A percentile compares a stretch with the other conserved stretches of the same genome.
phyloP scores from a whole-genome alignment of 495 filamentous ascomycete species.

The Xylaria telfairii region DNA sequence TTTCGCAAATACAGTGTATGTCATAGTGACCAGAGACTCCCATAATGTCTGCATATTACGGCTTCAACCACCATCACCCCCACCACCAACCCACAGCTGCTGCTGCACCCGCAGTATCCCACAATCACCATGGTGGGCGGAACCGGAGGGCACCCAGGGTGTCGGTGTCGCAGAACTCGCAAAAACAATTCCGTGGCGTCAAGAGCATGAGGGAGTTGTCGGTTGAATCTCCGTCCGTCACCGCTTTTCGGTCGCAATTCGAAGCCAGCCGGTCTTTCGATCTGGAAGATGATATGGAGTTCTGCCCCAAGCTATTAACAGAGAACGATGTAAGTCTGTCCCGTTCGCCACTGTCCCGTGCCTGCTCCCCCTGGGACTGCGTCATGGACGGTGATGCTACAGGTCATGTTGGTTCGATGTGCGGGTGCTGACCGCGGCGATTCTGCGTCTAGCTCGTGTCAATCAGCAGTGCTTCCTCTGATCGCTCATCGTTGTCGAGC shows the following conservation, averaged over 20 bases:
- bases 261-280: conserved; percentile 96
- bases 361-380: background rate
- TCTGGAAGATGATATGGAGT: conserved; percentile 94
- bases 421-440: conserved; percentile 29
- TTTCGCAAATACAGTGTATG: conserved; percentile 25
- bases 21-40: conserved; percentile 24
- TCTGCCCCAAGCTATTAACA: conserved; percentile 91
- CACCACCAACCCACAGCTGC: conserved; percentile 68
- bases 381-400: background rate
- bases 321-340: conserved; percentile 87
- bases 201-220: conserved; percentile 88
- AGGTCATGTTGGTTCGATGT: background rate
- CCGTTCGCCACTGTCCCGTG: conserved; percentile 12
- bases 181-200: conserved; percentile 82
- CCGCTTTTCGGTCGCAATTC: conserved; percentile 80
- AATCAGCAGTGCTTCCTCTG: conserved; percentile 86
- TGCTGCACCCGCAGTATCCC: conserved; percentile 56
- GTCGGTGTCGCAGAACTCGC: conserved; percentile 73
- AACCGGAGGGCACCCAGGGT: conserved; percentile 87
- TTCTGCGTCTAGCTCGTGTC: conserved; percentile 70
- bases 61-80: conserved; percentile 67
- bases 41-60: conserved; percentile 80
- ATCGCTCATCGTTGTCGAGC: conserved; percentile 92
- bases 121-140: conserved; percentile 82
- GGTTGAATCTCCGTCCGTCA: conserved; percentile 70